These are phyloP conservation scores for Apophysomyces elegans DNA, from an alignment of 371 early-diverging fungal species.

Conservation along the genomic window DNA sequence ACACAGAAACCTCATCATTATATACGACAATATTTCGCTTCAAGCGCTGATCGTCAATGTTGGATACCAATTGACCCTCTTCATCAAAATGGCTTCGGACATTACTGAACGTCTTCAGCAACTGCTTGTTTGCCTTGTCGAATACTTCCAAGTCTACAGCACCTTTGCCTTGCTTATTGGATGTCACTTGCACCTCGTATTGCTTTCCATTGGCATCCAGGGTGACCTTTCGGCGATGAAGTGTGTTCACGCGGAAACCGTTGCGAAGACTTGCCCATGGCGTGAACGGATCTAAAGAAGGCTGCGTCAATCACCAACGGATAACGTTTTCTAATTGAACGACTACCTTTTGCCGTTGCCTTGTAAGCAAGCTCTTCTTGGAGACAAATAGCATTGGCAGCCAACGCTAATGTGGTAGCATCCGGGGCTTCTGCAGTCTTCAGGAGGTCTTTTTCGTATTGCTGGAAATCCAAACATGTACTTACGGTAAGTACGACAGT, in stretches of 20 bases:
- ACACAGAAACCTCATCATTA: conserved; percentile 67
- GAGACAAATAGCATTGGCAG: conserved; percentile 69
- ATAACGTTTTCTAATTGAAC: too few relatives aligned
- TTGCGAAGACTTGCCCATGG: conserved; percentile 65
- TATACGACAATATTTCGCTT: conserved; percentile 65
- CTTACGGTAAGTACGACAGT: neutral
- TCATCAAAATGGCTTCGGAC: conserved; percentile 37
- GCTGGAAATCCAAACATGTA: conserved; percentile 31
- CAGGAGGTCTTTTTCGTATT: conserved; percentile 74
- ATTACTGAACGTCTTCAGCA: conserved; percentile 30
- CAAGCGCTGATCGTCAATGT: conserved; percentile 61
- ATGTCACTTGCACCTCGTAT: conserved; percentile 36
- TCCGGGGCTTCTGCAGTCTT: conserved; percentile 50
- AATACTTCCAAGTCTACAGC: conserved; percentile 37
- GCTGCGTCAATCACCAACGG: too few relatives aligned
- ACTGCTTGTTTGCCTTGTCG: conserved; percentile 24
- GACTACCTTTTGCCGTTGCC: conserved; percentile 32
- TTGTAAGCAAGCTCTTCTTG: conserved; percentile 31
- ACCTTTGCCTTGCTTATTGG: conserved; percentile 15
- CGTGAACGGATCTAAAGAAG: conserved; percentile 45
- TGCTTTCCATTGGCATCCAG: conserved; percentile 30
- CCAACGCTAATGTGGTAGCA: conserved; percentile 70
- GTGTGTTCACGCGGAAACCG: conserved; percentile 62
- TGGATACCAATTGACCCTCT: conserved; percentile 57
- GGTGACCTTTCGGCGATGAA: conserved; percentile 44